phyloP scores from a whole-genome alignment of 2,329 filamentous ascomycete species.

The Didymosphaeria variabile region DNA sequence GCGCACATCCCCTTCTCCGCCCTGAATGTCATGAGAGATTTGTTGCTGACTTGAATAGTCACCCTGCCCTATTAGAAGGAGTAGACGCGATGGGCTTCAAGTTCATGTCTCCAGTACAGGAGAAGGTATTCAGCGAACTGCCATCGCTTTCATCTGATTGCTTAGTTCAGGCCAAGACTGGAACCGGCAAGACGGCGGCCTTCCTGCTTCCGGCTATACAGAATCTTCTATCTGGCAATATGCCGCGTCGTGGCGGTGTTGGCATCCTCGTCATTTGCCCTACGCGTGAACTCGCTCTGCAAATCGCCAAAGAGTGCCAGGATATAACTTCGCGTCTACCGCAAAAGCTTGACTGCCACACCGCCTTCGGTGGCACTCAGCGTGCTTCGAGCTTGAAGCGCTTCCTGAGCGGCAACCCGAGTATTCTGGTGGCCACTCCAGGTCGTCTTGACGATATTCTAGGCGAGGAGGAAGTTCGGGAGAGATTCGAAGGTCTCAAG shows the following conservation, averaged over 20 bases:
- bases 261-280: slow-evolving; percentile 59
- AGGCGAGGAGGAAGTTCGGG: slow-evolving; percentile 53
- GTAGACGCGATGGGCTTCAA: slow-evolving; percentile 51
- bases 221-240: slow-evolving; percentile 50
- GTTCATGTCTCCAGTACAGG: slow-evolving; percentile 63
- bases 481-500: slow-evolving; percentile 56
- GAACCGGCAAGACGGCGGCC: slow-evolving; percentile 61
- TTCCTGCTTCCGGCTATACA: slow-evolving; percentile 60
- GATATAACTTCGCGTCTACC: slow-evolving; percentile 54
- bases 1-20: neutral
- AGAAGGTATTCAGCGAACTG: slow-evolving; percentile 61
- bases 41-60: neutral
- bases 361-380: slow-evolving; percentile 54
- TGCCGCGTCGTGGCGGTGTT: slow-evolving; percentile 49
- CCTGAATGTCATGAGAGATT: neutral
- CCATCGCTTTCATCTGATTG: slow-evolving; percentile 61
- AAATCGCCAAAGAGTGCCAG: slow-evolving; percentile 59
- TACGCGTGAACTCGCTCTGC: slow-evolving; percentile 59
- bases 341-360: slow-evolving; percentile 53
- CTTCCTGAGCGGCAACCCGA: slow-evolving; percentile 49
- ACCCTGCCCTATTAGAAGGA: slow-evolving; percentile 39
- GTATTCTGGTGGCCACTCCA: slow-evolving; percentile 59
- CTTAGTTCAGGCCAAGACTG: slow-evolving; percentile 63
- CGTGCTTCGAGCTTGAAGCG: slow-evolving; percentile 43
- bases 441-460: slow-evolving; percentile 59